Percentiles rank a stretch among this genome's conserved stretches.
Evolutionary conservation across 208 protist genomes (phyloP).

Genomic region (Acanthamoeba royreba): DNA sequence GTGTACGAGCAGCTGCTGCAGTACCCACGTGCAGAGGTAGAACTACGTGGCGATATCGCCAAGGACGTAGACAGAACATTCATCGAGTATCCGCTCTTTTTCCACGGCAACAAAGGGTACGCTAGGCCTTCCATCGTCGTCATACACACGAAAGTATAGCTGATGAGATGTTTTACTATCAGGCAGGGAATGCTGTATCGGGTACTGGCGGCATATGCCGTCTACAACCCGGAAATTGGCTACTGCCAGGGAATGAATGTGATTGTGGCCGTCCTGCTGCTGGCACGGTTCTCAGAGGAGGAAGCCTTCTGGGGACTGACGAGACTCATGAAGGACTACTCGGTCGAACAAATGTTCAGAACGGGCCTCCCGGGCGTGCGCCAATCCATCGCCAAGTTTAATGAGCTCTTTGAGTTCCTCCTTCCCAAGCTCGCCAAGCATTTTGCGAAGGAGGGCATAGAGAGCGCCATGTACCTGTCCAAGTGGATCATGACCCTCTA

Average conservation of each 20-base stretch:
- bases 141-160: neutral
- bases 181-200: neutral
- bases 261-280: neutral
- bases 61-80: neutral
- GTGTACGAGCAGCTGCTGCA: neutral
- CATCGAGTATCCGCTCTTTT: neutral
- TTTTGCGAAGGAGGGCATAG: neutral
- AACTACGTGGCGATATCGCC: neutral
- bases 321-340: neutral
- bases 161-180: neutral
- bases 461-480: conserved; percentile 26
- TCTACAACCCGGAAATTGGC: conserved; percentile 45
- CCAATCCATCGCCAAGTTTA: neutral
- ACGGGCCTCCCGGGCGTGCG: neutral
- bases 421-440: neutral
- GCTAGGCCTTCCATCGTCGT: neutral
- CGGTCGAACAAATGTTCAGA: neutral
- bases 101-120: neutral
- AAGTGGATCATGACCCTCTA: conserved; percentile 58
- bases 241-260: conserved; percentile 60
- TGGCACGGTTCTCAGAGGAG: conserved; percentile 31
- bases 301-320: conserved; percentile 10
- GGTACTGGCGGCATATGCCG: conserved; percentile 37
- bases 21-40: neutral
- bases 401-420: neutral